These are phyloP conservation scores for Pichia sp. DNA, from an alignment of 1,139 yeast genomes.

Conservation along the genomic window DNA sequence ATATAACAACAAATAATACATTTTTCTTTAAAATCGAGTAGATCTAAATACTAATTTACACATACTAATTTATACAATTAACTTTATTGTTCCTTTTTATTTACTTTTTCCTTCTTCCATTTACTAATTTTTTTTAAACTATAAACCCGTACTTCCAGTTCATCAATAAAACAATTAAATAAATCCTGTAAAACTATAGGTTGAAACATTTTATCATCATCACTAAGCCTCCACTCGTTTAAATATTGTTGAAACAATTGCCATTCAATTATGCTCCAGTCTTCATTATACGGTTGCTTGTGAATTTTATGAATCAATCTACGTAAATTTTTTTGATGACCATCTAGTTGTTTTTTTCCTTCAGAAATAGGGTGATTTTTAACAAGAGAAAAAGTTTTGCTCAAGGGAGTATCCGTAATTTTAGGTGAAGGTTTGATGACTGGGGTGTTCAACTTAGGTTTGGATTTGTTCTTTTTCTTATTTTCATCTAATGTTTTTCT, in stretches of 20 bases:
- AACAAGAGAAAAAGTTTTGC: background rate
- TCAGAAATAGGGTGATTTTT: background rate
- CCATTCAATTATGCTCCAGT: slow-evolving; percentile 17
- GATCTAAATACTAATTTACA: background rate
- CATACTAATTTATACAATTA: background rate
- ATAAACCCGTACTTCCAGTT: slow-evolving; percentile 19
- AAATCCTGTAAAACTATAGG: slow-evolving; percentile 14
- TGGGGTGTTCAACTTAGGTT: background rate
- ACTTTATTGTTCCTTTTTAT: background rate
- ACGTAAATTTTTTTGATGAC: slow-evolving; percentile 3
- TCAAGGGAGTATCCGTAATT: background rate
- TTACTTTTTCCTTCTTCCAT: slow-evolving; percentile 2
- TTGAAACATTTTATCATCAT: slow-evolving; percentile 17
- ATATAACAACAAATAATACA: background rate
- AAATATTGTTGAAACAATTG: slow-evolving; percentile 12
- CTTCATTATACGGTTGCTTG: slow-evolving; percentile 5
- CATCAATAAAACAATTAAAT: slow-evolving; percentile 23
- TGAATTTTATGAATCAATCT: slow-evolving; percentile 10
- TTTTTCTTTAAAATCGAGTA: background rate
- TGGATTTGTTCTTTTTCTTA: background rate
- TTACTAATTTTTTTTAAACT: slow-evolving; percentile 18
- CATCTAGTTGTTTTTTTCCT: background rate
- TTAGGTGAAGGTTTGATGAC: background rate
- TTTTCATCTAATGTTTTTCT: slow-evolving; percentile 1
- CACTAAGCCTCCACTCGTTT: slow-evolving; percentile 15